phyloP scores from a whole-genome alignment of 768 basidiomycete species.

The Clitopilus passeckerianus region DNA sequence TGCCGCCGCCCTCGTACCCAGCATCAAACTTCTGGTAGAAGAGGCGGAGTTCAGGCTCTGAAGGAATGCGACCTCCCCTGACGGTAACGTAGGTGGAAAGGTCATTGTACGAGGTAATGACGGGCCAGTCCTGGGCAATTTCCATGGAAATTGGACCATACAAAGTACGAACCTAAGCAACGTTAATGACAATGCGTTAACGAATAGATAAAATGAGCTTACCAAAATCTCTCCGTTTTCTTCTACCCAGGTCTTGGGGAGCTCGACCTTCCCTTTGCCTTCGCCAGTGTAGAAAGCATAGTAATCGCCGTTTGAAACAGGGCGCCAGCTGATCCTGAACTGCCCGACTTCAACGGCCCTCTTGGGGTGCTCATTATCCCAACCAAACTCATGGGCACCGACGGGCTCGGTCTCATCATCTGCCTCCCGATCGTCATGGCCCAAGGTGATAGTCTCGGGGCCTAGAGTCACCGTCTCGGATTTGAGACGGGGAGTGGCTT shows the following conservation, averaged over 20 bases:
- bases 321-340: conserved; percentile 81
- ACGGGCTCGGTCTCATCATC: conserved; percentile 46
- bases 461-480: conserved; percentile 50
- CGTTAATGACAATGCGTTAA: background rate
- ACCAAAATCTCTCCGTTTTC: conserved; percentile 47
- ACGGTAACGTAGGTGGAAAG: conserved; percentile 76
- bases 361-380: conserved; percentile 91
- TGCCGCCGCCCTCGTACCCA: conserved; percentile 74
- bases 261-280: conserved; percentile 37
- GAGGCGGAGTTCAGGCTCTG: conserved; percentile 78
- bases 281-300: conserved; percentile 51
- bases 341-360: conserved; percentile 51
- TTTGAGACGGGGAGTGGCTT: conserved; percentile 36
- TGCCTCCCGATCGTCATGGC: conserved; percentile 79
- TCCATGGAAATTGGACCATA: conserved; percentile 81
- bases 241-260: conserved; percentile 76
- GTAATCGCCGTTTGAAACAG: conserved; percentile 88
- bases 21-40: conserved; percentile 74
- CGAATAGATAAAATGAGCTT: conserved; percentile 8
- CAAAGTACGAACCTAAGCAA: conserved; percentile 67
- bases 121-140: conserved; percentile 81
- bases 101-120: conserved; percentile 73
- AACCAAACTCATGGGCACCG: conserved; percentile 71
- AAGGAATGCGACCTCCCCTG: conserved; percentile 92
- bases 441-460: conserved; percentile 56